These are phyloP conservation scores for Myriosclerotinia scirpicola DNA, from an alignment of 2,329 filamentous ascomycete species.

Conservation along the genomic window DNA sequence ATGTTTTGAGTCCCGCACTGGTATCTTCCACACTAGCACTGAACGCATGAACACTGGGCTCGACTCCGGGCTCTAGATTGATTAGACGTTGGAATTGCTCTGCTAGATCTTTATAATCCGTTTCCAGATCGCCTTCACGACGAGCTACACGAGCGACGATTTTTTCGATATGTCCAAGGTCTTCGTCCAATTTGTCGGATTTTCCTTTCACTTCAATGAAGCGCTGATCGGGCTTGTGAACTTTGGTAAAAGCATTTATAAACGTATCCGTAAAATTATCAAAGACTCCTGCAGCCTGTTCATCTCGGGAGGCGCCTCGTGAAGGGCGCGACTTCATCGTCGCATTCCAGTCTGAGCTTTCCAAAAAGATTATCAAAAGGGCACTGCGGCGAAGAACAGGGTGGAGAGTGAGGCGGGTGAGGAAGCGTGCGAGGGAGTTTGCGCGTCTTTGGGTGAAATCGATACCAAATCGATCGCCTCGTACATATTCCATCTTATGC, in stretches of 20 bases:
- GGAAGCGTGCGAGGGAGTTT: constrained; percentile 87
- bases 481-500: constrained; percentile 98
- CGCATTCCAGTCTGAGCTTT: constrained; percentile 93
- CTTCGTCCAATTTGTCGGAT: constrained; percentile 91
- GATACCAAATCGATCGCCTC: constrained; percentile 88
- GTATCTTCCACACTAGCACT: constrained; percentile 84
- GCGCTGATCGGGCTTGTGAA: constrained; percentile 90
- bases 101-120: constrained; percentile 84
- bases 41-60: constrained; percentile 79
- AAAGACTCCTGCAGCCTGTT: constrained; percentile 69
- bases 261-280: constrained; percentile 96
- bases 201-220: constrained; percentile 94
- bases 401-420: constrained; percentile 82
- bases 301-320: constrained; percentile 59
- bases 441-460: constrained; percentile 90
- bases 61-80: constrained; percentile 82
- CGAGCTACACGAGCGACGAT: constrained; percentile 89
- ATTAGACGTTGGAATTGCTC: constrained; percentile 95
- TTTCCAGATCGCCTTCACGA: constrained; percentile 81
- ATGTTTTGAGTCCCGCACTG: constrained; percentile 70
- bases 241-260: constrained; percentile 95
- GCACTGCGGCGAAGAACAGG: constrained; percentile 81
- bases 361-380: constrained; percentile 85
- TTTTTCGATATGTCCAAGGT: constrained; percentile 90
- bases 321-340: constrained; percentile 80